phyloP scores from a whole-genome alignment of 2,329 filamentous ascomycete genomes.

The Fusarium tuaranense region DNA sequence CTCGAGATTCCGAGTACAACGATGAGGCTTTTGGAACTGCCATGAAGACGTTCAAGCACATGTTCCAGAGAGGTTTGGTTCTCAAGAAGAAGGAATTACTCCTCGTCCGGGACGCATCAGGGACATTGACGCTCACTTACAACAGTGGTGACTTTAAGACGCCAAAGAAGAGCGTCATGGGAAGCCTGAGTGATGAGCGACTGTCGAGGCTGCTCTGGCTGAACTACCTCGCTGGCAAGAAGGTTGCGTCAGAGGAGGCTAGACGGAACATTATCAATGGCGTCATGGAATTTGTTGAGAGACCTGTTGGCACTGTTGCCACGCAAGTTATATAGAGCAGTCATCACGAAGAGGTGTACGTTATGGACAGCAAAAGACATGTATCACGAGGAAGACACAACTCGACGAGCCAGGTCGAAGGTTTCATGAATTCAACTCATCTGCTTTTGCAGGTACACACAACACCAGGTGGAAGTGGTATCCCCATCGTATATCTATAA shows the following conservation, averaged over 20 bases:
- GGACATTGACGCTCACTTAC: conserved; percentile 76
- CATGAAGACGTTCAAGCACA: conserved; percentile 80
- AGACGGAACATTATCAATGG: conserved; percentile 87
- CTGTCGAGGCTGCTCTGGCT: conserved; percentile 87
- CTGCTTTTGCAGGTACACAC: conserved; percentile 8
- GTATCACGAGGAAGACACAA: conserved; percentile 41
- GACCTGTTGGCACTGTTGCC: conserved; percentile 88
- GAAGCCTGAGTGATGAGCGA: conserved; percentile 81
- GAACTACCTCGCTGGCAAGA: conserved; percentile 87
- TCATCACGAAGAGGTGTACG: conserved; percentile 32
- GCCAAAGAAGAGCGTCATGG: conserved; percentile 67
- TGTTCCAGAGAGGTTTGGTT: conserved; percentile 86
- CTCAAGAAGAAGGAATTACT: conserved; percentile 85
- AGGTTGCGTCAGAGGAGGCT: conserved; percentile 86
- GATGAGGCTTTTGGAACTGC: conserved; percentile 82
- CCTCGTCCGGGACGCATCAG: conserved; percentile 74
- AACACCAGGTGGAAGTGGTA: background rate
- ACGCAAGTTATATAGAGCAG: conserved; percentile 72
- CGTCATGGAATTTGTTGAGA: conserved; percentile 86
- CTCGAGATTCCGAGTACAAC: conserved; percentile 65
- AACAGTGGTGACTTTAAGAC: conserved; percentile 68
- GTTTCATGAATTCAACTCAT: conserved; percentile 32
- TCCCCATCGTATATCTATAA: conserved; percentile 9
- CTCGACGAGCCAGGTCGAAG: conserved; percentile 22
- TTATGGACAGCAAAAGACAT: conserved; percentile 25